These are phyloP conservation scores for Artemisia annua DNA, from an alignment of 129 eudicot species.

Conservation along the genomic window DNA sequence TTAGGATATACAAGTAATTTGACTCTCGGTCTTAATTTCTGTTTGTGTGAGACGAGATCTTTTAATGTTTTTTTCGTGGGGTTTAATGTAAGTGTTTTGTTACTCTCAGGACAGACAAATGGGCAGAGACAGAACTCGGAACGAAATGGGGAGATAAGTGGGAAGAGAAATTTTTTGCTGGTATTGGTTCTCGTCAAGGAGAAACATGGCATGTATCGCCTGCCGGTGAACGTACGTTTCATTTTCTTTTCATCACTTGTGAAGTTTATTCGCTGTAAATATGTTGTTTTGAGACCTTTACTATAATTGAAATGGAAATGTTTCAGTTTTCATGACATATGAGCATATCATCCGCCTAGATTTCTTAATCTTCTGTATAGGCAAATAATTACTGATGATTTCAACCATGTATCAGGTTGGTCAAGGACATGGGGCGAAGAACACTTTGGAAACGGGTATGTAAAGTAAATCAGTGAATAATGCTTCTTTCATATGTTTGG, in stretches of 20 bases:
- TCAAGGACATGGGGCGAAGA: constrained; percentile 99
- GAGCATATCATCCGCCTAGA: not conserved
- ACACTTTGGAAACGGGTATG: constrained; percentile 92
- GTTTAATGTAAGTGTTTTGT: not conserved
- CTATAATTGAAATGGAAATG: not conserved
- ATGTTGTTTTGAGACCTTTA: no score
- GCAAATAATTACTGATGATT: constrained; percentile 7
- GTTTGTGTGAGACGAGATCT: not conserved
- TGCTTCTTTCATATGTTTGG: not conserved
- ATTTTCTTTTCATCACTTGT: not conserved
- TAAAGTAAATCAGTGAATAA: constrained; percentile 7
- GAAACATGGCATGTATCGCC: constrained; percentile 99
- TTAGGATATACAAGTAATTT: no score
- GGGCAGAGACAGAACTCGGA: constrained; percentile 99
- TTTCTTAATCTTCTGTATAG: no score
- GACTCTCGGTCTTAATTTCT: no score
- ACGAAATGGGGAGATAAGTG: constrained; percentile 98
- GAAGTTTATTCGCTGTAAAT: not conserved
- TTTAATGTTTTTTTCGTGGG: not conserved
- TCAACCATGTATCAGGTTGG: constrained; percentile 56
- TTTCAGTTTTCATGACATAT: not conserved
- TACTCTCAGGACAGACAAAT: constrained; percentile 83
- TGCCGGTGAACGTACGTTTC: constrained; percentile 71
- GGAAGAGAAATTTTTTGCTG: constrained; percentile 90
- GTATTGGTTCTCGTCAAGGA: constrained; percentile 98